These are phyloP conservation scores for Thalassiosira exigua DNA, from an alignment of 352 stramenopile species.

Conservation along the genomic window DNA sequence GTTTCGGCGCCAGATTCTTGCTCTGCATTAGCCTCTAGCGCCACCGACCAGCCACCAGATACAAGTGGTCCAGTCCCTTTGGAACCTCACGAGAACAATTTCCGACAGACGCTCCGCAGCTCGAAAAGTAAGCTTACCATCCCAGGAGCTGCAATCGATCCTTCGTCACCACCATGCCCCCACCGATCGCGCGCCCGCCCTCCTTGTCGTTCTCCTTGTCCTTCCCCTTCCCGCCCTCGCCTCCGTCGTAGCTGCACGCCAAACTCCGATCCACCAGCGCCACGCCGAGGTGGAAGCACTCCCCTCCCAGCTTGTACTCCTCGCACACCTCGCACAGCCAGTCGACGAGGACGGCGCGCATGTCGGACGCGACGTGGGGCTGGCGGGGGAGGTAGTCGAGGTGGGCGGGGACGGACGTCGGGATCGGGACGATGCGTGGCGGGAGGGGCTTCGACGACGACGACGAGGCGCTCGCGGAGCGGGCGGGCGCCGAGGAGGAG, in stretches of 20 bases:
- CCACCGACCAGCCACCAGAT: too few relatives aligned
- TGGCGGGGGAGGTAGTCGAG: constrained; percentile 58
- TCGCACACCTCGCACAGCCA: constrained; percentile 79
- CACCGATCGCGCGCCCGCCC: constrained; percentile 6
- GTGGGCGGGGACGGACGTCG: constrained; percentile 7
- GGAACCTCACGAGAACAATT: too few relatives aligned
- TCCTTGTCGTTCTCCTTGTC: not conserved
- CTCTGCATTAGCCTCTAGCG: too few relatives aligned
- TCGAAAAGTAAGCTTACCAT: too few relatives aligned
- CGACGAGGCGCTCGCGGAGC: too few relatives aligned
- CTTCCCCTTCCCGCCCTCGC: not conserved
- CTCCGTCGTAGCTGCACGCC: constrained; percentile 35
- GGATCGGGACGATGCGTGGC: not conserved
- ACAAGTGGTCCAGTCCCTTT: too few relatives aligned
- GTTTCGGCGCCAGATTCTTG: too few relatives aligned
- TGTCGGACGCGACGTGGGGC: constrained; percentile 76
- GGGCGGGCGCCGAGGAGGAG: too few relatives aligned
- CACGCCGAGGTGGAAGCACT: constrained; percentile 80
- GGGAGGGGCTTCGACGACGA: not conserved
- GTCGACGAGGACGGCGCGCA: constrained; percentile 81
- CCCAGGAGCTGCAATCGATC: constrained; percentile 59
- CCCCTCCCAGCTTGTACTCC: constrained; percentile 63
- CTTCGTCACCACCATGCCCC: constrained; percentile 32
- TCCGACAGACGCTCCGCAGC: constrained; percentile 11
- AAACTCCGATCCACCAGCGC: constrained; percentile 68